These are phyloP conservation scores for Bullera alba DNA, from an alignment of 768 basidiomycete species.

Conservation along the genomic window DNA sequence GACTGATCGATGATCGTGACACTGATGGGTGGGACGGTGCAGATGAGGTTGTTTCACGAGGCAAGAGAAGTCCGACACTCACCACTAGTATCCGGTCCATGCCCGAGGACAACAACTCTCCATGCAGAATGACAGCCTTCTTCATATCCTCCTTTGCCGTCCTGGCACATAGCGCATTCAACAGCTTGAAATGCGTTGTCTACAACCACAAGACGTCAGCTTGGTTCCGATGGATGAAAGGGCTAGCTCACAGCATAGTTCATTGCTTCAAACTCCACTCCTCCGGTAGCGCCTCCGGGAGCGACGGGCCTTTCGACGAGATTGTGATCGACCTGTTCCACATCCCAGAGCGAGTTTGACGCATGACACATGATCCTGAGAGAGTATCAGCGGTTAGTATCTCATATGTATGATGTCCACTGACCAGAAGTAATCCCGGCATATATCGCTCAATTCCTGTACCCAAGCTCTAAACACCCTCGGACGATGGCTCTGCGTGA, in stretches of 20 bases:
- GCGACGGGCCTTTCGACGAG: slow-evolving; percentile 71
- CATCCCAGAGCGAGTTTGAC: slow-evolving; percentile 81
- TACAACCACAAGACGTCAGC: slow-evolving; percentile 46
- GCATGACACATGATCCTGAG: slow-evolving; percentile 70
- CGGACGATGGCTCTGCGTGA: slow-evolving; percentile 43
- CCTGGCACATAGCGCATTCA: slow-evolving; percentile 69
- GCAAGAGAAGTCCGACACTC: slow-evolving; percentile 32
- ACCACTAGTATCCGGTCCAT: slow-evolving; percentile 86
- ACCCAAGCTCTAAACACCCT: slow-evolving; percentile 75
- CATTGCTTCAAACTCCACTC: slow-evolving; percentile 97
- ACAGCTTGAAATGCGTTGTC: slow-evolving; percentile 79
- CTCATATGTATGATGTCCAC: not conserved
- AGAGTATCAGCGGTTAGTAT: slow-evolving; percentile 10
- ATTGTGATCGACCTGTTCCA: slow-evolving; percentile 72
- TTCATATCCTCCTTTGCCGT: slow-evolving; percentile 59
- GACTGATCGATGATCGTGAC: not conserved
- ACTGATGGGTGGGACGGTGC: not conserved
- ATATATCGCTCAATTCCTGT: slow-evolving; percentile 77
- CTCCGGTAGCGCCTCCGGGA: slow-evolving; percentile 96
- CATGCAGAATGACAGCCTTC: slow-evolving; percentile 68
- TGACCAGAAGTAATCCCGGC: slow-evolving; percentile 60
- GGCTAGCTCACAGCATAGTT: slow-evolving; percentile 68
- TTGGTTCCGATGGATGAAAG: not conserved
- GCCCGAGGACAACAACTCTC: slow-evolving; percentile 81
- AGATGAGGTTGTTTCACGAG: not conserved